phyloP scores from a whole-genome alignment of 2,329 filamentous ascomycete species.

The Paracoccidioides brasiliensis region DNA sequence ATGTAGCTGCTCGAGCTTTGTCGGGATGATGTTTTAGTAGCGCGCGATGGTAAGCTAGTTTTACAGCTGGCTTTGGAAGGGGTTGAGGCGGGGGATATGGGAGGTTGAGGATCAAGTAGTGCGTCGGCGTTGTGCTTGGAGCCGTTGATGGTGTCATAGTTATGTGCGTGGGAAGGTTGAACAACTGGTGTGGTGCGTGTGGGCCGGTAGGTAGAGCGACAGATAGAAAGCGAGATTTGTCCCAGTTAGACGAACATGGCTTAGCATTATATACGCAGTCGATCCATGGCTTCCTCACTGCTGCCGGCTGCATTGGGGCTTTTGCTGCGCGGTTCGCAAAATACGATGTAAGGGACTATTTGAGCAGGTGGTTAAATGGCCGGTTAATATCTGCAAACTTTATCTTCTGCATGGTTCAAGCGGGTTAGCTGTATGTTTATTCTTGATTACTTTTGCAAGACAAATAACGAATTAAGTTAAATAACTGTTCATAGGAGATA shows the following conservation, averaged over 20 bases:
- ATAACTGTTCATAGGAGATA: too few species aligned
- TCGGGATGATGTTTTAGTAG: conserved; percentile 44
- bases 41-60: conserved; percentile 43
- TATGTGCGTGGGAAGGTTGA: background rate
- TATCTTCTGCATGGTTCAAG: background rate
- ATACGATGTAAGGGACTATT: too few species aligned
- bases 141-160: background rate
- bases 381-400: background rate
- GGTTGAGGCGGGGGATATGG: background rate
- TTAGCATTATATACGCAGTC: background rate
- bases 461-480: too few species aligned
- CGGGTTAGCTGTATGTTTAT: too few species aligned
- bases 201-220: background rate
- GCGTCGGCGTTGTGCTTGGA: background rate
- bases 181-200: too few species aligned
- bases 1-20: conserved; percentile 8
- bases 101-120: conserved; percentile 5
- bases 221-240: background rate
- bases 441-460: too few species aligned
- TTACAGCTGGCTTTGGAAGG: conserved; percentile 31
- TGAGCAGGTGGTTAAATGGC: too few species aligned
- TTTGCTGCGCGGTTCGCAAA: background rate
- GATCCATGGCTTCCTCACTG: background rate
- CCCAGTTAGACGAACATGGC: background rate
- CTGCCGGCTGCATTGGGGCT: background rate